phyloP scores from a whole-genome alignment of 805 yeast species.

The Komagataella phaffii region DNA sequence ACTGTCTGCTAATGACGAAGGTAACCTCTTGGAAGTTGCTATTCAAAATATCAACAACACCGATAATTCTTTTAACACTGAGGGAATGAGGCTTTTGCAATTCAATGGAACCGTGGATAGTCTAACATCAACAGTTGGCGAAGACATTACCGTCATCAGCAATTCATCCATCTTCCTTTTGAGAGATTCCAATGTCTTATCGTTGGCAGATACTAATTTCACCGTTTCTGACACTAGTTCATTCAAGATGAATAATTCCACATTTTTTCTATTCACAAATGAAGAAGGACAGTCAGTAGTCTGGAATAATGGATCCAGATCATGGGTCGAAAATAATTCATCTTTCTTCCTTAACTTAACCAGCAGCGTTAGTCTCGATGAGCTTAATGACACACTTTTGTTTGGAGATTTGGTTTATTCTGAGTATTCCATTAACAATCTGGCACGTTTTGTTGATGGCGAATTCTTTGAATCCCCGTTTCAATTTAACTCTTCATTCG shows the following conservation, averaged over 20 bases:
- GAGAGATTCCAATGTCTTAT: background rate
- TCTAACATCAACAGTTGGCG: background rate
- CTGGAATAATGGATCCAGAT: background rate
- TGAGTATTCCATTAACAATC: background rate
- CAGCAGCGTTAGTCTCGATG: background rate
- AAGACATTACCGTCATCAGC: background rate
- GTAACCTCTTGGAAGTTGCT: conserved; percentile 21
- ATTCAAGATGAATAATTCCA: background rate
- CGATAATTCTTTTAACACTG: conserved; percentile 3
- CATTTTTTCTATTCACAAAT: background rate
- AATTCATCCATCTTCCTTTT: background rate
- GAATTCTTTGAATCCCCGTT: conserved; percentile 9
- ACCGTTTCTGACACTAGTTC: background rate
- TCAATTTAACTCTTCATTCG: conserved; percentile 8
- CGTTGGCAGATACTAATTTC: background rate
- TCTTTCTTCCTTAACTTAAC: background rate
- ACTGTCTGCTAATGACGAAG: conserved; percentile 22
- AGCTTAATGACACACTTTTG: background rate
- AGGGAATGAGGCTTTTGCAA: background rate
- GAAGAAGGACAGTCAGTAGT: background rate
- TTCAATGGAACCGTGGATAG: background rate
- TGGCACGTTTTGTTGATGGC: background rate
- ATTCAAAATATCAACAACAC: conserved; percentile 11
- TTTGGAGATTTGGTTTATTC: background rate
- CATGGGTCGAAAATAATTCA: background rate